Percentiles rank a stretch among this genome's conserved stretches.
These are phyloP conservation scores for Diaporthe nobilis DNA, from an alignment of 2,329 filamentous ascomycete genomes.

Conservation along the genomic window DNA sequence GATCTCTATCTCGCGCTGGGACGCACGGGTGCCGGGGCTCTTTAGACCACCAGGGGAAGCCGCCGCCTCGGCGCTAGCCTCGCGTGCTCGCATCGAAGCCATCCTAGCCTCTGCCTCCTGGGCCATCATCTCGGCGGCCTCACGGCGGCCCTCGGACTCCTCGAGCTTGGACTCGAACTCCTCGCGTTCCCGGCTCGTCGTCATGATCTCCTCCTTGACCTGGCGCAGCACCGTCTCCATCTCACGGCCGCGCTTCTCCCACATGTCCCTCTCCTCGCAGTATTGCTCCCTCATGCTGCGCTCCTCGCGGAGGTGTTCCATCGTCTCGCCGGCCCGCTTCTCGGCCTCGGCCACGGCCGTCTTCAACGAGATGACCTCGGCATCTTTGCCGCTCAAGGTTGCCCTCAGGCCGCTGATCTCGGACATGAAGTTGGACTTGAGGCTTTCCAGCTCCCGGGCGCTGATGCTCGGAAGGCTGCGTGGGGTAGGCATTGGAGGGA, in stretches of 20 bases:
- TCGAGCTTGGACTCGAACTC: conserved; percentile 82
- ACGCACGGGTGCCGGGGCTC: conserved; percentile 48
- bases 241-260: conserved; percentile 88
- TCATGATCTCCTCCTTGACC: conserved; percentile 85
- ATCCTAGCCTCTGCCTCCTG: conserved; percentile 83
- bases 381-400: conserved; percentile 91
- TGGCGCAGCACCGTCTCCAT: conserved; percentile 86
- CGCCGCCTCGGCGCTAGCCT: conserved; percentile 57
- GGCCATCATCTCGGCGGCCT: conserved; percentile 81
- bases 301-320: conserved; percentile 87
- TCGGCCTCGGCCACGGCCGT: conserved; percentile 91
- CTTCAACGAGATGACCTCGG: conserved; percentile 89
- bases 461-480: conserved; percentile 92
- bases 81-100: conserved; percentile 78
- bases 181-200: conserved; percentile 84
- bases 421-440: conserved; percentile 91
- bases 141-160: conserved; percentile 80
- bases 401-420: conserved; percentile 96
- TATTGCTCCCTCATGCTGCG: conserved; percentile 78
- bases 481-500: conserved; percentile 93
- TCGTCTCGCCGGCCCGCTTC: conserved; percentile 87
- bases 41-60: conserved; percentile 57
- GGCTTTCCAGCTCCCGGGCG: conserved; percentile 89
- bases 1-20: conserved; percentile 79
- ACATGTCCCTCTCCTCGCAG: conserved; percentile 81